phyloP scores from a whole-genome alignment of 2,329 filamentous ascomycete species.

The Cercospora sp. region DNA sequence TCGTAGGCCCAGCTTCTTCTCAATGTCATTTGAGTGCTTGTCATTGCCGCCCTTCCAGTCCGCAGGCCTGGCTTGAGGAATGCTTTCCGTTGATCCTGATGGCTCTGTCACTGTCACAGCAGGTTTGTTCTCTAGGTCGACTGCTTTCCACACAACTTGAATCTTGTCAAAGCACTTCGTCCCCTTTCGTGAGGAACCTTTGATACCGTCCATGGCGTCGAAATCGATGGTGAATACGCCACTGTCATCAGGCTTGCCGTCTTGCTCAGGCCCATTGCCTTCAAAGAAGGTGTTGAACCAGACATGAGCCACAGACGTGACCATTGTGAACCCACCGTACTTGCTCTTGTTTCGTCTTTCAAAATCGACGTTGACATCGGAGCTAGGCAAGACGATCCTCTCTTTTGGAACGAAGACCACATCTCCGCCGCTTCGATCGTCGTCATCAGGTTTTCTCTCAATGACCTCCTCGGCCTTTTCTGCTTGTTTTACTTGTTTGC shows the following conservation, averaged over 20 bases:
- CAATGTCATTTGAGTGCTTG: conserved; percentile 36
- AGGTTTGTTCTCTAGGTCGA: conserved; percentile 31
- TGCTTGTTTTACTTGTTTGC: conserved; percentile 23
- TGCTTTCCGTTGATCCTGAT: conserved; percentile 59
- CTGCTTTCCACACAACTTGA: conserved; percentile 76
- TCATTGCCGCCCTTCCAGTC: conserved; percentile 69
- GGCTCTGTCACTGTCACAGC: conserved; percentile 63
- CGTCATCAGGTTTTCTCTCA: conserved; percentile 18
- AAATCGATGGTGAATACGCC: conserved; percentile 72
- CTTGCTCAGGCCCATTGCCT: conserved; percentile 69
- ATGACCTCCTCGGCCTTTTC: conserved; percentile 24
- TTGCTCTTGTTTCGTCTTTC: conserved; percentile 80
- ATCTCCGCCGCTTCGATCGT: conserved; percentile 60
- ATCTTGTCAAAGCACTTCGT: conserved; percentile 77
- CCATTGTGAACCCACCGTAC: conserved; percentile 78
- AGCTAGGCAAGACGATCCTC: conserved; percentile 71
- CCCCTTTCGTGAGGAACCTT: conserved; percentile 81
- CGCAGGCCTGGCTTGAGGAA: conserved; percentile 68
- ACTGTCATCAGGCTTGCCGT: conserved; percentile 64
- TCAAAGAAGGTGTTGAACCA: conserved; percentile 98
- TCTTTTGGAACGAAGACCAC: conserved; percentile 74
- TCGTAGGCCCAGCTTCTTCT: conserved; percentile 68
- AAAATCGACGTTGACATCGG: conserved; percentile 86
- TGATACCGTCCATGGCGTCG: conserved; percentile 88
- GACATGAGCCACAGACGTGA: conserved; percentile 88